A percentile compares a stretch with the other conserved stretches of the same genome.
phyloP scores from a whole-genome alignment of 148 eudicot genomes.

The Chenopodium formosanum region DNA sequence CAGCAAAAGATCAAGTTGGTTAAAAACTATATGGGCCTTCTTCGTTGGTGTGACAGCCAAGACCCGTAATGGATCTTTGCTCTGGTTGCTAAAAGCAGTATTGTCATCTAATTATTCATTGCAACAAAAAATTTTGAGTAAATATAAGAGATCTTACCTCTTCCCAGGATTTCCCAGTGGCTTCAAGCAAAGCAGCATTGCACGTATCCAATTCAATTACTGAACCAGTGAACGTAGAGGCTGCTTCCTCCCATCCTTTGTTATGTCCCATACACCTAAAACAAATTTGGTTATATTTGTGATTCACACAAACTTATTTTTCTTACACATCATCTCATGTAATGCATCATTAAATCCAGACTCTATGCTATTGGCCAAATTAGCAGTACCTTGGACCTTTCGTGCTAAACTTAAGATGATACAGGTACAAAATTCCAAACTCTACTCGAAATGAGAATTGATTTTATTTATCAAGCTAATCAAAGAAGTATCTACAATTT shows the following conservation, averaged over 20 bases:
- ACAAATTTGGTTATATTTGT: constrained; percentile 11
- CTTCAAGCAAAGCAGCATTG: constrained; percentile 92
- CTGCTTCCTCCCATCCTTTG: constrained; percentile 98
- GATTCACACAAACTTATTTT: too few relatives aligned
- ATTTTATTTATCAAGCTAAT: too few relatives aligned
- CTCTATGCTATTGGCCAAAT: neutral
- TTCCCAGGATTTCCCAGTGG: constrained; percentile 86
- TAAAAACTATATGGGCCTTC: neutral
- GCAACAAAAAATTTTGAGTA: neutral
- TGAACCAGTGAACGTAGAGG: constrained; percentile 72
- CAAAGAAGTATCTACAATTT: too few relatives aligned
- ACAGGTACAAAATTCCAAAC: too few relatives aligned
- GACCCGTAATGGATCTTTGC: neutral
- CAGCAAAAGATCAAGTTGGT: neutral
- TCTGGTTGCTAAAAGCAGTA: neutral
- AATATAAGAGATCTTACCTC: constrained; percentile 47
- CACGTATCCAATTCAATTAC: constrained; percentile 75
- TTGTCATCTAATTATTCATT: neutral
- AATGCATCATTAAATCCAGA: neutral
- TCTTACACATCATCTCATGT: neutral
- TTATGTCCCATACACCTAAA: constrained; percentile 96
- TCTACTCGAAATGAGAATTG: too few relatives aligned
- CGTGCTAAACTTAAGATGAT: too few relatives aligned
- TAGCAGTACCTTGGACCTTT: too few relatives aligned
- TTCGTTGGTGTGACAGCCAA: neutral